Percentiles rank a stretch among this genome's conserved stretches.
Conservation (phyloP, 495 filamentous ascomycete genomes). For the Aspergillus cristatus region DNA sequence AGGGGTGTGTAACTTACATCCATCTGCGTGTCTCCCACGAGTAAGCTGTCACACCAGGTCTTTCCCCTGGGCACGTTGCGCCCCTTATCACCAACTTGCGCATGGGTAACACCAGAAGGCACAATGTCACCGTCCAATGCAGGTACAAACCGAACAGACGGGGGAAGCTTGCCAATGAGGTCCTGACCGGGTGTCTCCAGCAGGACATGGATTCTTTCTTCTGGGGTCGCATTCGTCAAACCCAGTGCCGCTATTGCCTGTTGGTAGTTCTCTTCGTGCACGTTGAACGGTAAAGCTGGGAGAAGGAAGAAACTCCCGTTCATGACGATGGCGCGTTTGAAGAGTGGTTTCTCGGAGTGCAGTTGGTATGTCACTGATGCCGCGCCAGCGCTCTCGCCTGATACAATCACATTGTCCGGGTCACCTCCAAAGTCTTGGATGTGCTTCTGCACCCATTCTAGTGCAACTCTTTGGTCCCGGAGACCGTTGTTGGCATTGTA, state of each 20-base stretch:
- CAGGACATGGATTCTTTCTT: slow-evolving; percentile 25
- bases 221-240: slow-evolving; percentile 14
- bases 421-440: slow-evolving; percentile 54
- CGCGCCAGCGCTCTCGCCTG: slow-evolving; percentile 59
- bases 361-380: slow-evolving; percentile 31
- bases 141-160: slow-evolving; percentile 10
- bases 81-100: slow-evolving; percentile 9
- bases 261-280: slow-evolving; percentile 29
- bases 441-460: slow-evolving; percentile 28
- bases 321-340: slow-evolving; percentile 32
- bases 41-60: slow-evolving; percentile 28
- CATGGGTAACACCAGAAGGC: slow-evolving; percentile 14
- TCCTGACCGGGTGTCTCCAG: slow-evolving; percentile 23
- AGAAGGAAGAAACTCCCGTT: slow-evolving; percentile 27
- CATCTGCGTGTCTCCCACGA: slow-evolving; percentile 32
- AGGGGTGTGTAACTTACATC: too few relatives aligned
- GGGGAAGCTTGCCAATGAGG: slow-evolving; percentile 22
- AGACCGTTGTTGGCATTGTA: slow-evolving; percentile 28
- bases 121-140: slow-evolving; percentile 32
- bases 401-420: slow-evolving; percentile 53
- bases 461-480: slow-evolving; percentile 23
- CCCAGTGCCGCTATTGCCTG: slow-evolving; percentile 26
- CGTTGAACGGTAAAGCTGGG: slow-evolving; percentile 17
- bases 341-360: slow-evolving; percentile 25
- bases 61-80: slow-evolving; percentile 16